A percentile compares a stretch with the other conserved stretches of the same genome.
Evolutionary conservation across 2,329 filamentous ascomycete species (phyloP).

Genomic region (Aspergillus vadensis): DNA sequence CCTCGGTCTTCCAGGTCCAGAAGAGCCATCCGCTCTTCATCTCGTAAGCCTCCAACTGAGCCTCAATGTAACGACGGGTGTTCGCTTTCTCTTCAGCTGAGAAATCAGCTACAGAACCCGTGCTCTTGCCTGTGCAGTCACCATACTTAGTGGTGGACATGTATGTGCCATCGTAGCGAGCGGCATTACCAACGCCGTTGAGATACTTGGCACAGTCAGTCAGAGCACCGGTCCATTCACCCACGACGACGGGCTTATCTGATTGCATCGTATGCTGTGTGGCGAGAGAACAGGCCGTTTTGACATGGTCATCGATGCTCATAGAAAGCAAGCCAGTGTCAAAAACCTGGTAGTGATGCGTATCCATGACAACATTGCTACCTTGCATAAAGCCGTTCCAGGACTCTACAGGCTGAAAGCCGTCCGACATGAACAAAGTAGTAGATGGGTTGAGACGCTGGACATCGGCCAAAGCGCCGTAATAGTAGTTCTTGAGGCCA

Average conservation of each 20-base stretch:
- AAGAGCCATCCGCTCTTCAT: conserved; percentile 49
- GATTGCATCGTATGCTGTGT: conserved; percentile 50
- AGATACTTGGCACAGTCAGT: conserved; percentile 59
- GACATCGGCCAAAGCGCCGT: conserved; percentile 53
- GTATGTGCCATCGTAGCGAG: conserved; percentile 60
- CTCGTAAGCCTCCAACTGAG: conserved; percentile 50
- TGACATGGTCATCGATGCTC: conserved; percentile 55
- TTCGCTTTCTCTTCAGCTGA: conserved; percentile 38
- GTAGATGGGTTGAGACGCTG: conserved; percentile 49
- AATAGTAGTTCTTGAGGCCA: conserved; percentile 56
- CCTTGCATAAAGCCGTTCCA: conserved; percentile 65
- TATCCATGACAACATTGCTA: conserved; percentile 62
- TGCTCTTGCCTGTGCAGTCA: conserved; percentile 55
- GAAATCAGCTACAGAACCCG: conserved; percentile 51
- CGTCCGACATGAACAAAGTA: conserved; percentile 59
- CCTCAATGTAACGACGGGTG: conserved; percentile 48
- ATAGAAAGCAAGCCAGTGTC: conserved; percentile 53
- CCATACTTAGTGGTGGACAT: conserved; percentile 52
- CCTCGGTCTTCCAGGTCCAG: conserved; percentile 55
- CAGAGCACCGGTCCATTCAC: conserved; percentile 70
- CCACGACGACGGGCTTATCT: conserved; percentile 69
- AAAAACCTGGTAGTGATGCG: conserved; percentile 71
- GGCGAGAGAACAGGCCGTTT: conserved; percentile 58
- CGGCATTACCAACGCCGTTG: conserved; percentile 61
- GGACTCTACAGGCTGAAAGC: conserved; percentile 48